These are phyloP conservation scores for Vicia villosa DNA, from an alignment of 306 rosid genomes.

Conservation along the genomic window DNA sequence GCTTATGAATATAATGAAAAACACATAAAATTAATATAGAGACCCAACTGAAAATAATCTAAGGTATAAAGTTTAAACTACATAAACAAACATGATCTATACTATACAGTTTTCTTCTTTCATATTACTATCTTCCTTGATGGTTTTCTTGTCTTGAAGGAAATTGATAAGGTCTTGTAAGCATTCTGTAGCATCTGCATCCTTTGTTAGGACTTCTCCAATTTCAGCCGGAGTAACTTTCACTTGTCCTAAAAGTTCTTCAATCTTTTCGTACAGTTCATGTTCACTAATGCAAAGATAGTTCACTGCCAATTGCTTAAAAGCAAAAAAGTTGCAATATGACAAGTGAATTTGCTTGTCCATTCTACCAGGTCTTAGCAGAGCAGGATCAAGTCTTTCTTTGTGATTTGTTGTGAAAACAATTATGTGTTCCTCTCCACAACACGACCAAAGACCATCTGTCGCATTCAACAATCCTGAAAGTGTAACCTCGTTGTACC, in stretches of 20 bases:
- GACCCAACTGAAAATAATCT: too few species aligned
- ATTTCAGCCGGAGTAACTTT: constrained; percentile 55
- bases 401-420: constrained; percentile 51
- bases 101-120: not conserved
- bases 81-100: too few species aligned
- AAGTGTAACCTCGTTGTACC: constrained; percentile 37
- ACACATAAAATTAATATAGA: too few species aligned
- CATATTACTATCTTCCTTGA: not conserved
- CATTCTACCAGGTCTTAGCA: constrained; percentile 60
- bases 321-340: constrained; percentile 44
- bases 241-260: constrained; percentile 42
- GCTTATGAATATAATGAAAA: too few species aligned
- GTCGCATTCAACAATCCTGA: constrained; percentile 48
- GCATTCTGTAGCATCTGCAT: constrained; percentile 5
- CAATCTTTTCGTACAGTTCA: constrained; percentile 38
- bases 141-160: not conserved
- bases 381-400: constrained; percentile 50
- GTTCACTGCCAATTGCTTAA: constrained; percentile 34
- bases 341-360: constrained; percentile 52
- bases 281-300: constrained; percentile 39
- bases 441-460: constrained; percentile 53
- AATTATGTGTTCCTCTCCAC: constrained; percentile 48
- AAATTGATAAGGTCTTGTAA: constrained; percentile 41
- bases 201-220: constrained; percentile 49
- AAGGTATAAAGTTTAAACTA: too few species aligned